These are phyloP conservation scores for Saccharomyces hybrid DNA, from an alignment of 1,139 yeast species.

Conservation along the genomic window DNA sequence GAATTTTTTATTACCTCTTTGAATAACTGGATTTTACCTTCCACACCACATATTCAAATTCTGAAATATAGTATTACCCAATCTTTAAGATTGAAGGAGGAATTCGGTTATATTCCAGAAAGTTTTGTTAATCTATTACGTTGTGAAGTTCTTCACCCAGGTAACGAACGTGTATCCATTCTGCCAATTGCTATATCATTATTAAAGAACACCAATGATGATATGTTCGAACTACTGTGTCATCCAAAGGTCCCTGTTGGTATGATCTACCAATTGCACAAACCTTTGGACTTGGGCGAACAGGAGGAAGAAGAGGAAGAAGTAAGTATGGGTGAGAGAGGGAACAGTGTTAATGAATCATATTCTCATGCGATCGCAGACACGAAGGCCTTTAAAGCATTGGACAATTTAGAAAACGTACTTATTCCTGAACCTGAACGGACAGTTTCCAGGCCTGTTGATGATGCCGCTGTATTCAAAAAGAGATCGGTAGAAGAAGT, in stretches of 20 bases:
- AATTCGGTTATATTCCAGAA: constrained; percentile 24
- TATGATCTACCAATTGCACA: constrained; percentile 35
- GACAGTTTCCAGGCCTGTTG: background rate
- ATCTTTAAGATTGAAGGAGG: constrained; percentile 24
- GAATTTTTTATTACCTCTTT: constrained; percentile 45
- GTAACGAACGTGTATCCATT: constrained; percentile 49
- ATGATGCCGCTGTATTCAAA: constrained; percentile 8
- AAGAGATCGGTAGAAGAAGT: constrained; percentile 13
- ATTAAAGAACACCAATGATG: constrained; percentile 32
- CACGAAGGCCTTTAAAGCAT: background rate
- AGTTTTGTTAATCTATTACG: constrained; percentile 39
- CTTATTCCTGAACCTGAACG: background rate
- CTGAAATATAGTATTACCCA: constrained; percentile 45
- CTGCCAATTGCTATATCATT: constrained; percentile 60
- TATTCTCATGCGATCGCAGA: background rate
- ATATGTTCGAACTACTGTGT: constrained; percentile 49
- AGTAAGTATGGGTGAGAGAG: background rate
- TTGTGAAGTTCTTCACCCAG: constrained; percentile 56
- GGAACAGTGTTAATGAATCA: background rate
- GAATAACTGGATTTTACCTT: constrained; percentile 45
- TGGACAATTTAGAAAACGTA: background rate
- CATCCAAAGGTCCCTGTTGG: constrained; percentile 76
- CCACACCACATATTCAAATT: constrained; percentile 57
- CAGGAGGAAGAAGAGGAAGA: constrained; percentile 25
- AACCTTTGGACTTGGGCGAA: constrained; percentile 20